Evolutionary conservation across 2,329 filamentous ascomycete genomes (phyloP).

Genomic region (Sporothrix brunneoviolacea): DNA sequence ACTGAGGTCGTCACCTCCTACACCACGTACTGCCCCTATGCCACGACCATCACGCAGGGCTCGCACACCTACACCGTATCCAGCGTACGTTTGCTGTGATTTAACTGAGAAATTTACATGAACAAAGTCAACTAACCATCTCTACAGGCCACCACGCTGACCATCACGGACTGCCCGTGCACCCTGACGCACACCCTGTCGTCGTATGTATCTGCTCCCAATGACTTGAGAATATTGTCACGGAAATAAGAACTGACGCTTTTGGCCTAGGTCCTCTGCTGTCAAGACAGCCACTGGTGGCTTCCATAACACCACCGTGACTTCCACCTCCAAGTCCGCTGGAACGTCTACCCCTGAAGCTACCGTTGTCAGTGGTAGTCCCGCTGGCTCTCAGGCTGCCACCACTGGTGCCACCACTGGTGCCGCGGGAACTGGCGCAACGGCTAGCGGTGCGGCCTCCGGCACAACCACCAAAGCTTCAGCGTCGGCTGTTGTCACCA

Average conservation of each 20-base stretch:
- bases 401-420: not conserved
- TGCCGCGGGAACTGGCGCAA: too few relatives aligned
- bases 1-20: slow-evolving; percentile 11
- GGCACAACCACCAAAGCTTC: not conserved
- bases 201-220: too few relatives aligned
- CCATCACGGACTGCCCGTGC: slow-evolving; percentile 62
- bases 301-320: too few relatives aligned
- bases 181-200: slow-evolving; percentile 40
- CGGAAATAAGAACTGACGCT: too few relatives aligned
- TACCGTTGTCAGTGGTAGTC: not conserved
- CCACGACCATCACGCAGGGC: slow-evolving; percentile 10
- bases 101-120: not conserved
- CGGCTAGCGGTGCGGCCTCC: too few relatives aligned
- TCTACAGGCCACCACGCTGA: slow-evolving; percentile 57
- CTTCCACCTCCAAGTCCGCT: too few relatives aligned
- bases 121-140: slow-evolving; percentile 28
- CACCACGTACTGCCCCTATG: slow-evolving; percentile 12
- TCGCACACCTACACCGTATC: slow-evolving; percentile 13
- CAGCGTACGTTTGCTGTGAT: not conserved
- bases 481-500: not conserved
- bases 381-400: not conserved
- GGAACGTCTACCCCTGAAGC: too few relatives aligned
- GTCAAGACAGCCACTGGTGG: not conserved
- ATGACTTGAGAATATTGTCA: too few relatives aligned
- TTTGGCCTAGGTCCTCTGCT: too few relatives aligned